Evolutionary conservation across 208 protist species (phyloP), one percentile per base, ranked within the genome.

Genomic region (Borovskyia barvae): DNA sequence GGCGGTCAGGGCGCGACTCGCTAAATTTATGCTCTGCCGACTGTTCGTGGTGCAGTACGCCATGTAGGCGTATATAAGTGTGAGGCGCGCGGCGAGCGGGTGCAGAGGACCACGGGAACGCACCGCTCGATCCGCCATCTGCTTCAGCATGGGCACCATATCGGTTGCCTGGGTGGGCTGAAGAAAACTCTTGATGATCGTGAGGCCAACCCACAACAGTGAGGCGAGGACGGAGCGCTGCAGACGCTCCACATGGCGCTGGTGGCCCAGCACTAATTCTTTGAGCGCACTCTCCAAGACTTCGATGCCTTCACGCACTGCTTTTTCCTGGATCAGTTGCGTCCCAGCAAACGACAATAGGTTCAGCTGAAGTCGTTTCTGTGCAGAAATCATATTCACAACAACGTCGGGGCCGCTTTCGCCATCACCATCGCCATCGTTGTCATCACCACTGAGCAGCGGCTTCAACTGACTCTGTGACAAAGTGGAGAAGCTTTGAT

Each of bases 341-440:
- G 57, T 49, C 3, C 65, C 69, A 0, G 71, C 78, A 28, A 77
- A 69, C 42, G 46, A 71, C 15, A 85, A 64, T 5, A 85, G 37
- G 49, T 75, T 78, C 78, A 73, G 81, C 17, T 66, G 78, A 32
- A 71, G 64, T 14, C 77, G 72, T 54, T 77, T 80, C 39, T 80
- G 63, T 24, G 62, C 32, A 14, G 42, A 17, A 51, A 61, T 48
- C 42, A 55, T 55, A 49, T 47, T 6, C 43, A 54, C 7, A 3
- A 51, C 26, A 3, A 42, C 33, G 1, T 37, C 56, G 14, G 46
- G 40, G 46, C 51, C 58, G 36, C 36, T 33, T 19, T 4, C 17
- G 12, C 37, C 56, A 12, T 30, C 17, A 19, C 35, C 35, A 17
- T 40, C 50, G 26, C 28, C 14, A n/a, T n/a, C n/a, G n/a, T n/a